Evolutionary conservation across 176 grass and related monocot genomes (phyloP).

Genomic region (Aegilops bicornis): DNA sequence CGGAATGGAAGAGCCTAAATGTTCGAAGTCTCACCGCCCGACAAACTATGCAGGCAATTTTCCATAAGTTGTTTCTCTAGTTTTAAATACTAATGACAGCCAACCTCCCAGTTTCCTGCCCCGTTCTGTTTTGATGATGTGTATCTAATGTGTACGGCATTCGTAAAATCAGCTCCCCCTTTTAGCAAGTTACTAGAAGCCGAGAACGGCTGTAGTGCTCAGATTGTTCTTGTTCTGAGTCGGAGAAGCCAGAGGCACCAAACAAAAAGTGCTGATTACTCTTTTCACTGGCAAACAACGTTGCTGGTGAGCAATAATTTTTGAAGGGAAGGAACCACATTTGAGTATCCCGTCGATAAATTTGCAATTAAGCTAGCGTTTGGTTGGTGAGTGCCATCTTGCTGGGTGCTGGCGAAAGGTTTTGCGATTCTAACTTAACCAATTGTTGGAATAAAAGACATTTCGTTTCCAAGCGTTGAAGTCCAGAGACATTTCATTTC

Average conservation of each 20-base stretch:
- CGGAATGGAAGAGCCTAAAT: not conserved
- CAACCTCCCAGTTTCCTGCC: too few species aligned
- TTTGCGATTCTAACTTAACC: too few species aligned
- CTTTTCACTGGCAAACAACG: too few species aligned
- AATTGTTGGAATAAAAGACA: not conserved
- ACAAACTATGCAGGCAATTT: constrained; percentile 36
- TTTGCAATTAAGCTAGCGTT: not conserved
- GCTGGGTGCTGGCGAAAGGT: not conserved
- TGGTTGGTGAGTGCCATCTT: not conserved
- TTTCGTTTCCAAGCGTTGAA: not conserved
- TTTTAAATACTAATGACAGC: not conserved
- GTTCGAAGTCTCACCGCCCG: not conserved
- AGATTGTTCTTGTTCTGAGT: not conserved
- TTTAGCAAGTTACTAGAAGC: constrained; percentile 14
- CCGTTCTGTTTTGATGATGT: not conserved
- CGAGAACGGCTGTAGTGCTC: not conserved
- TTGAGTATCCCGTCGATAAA: not conserved
- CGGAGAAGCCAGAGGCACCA: not conserved
- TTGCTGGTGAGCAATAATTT: not conserved
- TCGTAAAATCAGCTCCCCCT: constrained; percentile 8
- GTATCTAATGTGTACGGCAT: not conserved
- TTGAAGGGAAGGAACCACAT: not conserved
- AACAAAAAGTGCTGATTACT: too few species aligned
- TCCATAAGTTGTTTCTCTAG: not conserved
- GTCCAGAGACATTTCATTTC: too few species aligned